These are phyloP conservation scores for Pseudofabraea citricarpa DNA, from an alignment of 2,329 filamentous ascomycete species.

Conservation along the genomic window DNA sequence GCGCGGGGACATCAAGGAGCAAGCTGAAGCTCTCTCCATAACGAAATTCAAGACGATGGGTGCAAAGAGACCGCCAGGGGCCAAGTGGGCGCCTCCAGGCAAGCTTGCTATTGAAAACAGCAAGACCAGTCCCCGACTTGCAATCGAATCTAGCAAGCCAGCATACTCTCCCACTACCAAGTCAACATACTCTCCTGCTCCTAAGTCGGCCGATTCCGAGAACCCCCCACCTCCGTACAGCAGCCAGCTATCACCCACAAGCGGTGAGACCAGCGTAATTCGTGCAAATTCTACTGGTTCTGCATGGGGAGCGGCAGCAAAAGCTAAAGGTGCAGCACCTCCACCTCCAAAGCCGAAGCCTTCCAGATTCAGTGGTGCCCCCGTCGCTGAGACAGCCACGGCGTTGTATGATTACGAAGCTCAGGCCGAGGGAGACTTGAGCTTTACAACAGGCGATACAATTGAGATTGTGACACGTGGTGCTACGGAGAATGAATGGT, in stretches of 20 bases:
- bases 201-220: conserved; percentile 39
- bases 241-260: conserved; percentile 24
- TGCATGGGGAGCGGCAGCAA: conserved; percentile 47
- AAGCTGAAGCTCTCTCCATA: conserved; percentile 78
- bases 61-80: conserved; percentile 40
- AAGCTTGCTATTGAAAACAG: conserved; percentile 13
- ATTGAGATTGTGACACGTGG: conserved; percentile 85
- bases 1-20: conserved; percentile 81
- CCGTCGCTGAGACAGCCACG: conserved; percentile 72
- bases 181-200: too few relatives aligned
- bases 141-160: conserved; percentile 18
- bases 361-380: conserved; percentile 59
- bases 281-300: conserved; percentile 36
- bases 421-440: conserved; percentile 89
- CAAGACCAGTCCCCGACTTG: conserved; percentile 14
- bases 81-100: conserved; percentile 13
- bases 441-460: conserved; percentile 79
- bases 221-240: conserved; percentile 71
- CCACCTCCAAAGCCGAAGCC: conserved; percentile 80
- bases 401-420: conserved; percentile 96
- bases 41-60: conserved; percentile 89
- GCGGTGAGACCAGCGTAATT: conserved; percentile 26
- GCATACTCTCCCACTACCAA: conserved; percentile 24
- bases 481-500: conserved; percentile 96
- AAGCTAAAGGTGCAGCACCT: conserved; percentile 61